phyloP scores from a whole-genome alignment of 257 asterid genomes.

The Fraxinus cuspidata region DNA sequence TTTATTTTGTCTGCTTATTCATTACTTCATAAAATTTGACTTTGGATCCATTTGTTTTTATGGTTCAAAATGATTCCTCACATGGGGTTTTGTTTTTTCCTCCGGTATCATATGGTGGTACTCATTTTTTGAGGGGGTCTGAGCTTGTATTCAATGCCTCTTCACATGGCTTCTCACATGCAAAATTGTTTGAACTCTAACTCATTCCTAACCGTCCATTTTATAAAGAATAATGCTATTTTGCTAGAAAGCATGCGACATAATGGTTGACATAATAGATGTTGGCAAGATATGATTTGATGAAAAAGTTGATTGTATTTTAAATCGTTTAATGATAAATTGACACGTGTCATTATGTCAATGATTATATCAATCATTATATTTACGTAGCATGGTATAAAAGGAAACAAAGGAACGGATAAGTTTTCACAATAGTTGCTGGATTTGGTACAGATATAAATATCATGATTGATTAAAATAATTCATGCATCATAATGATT shows the following conservation, averaged over 20 bases:
- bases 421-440: background rate
- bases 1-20: background rate
- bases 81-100: background rate
- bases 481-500: background rate
- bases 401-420: background rate
- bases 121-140: background rate
- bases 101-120: background rate
- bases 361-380: too few relatives aligned
- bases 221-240: too few relatives aligned
- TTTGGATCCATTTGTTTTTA: background rate
- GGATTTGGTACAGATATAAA: background rate
- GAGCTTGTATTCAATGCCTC: background rate
- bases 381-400: too few relatives aligned
- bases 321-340: too few relatives aligned
- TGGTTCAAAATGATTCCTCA: background rate
- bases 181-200: background rate
- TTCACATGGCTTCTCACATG: slow-evolving; percentile 2
- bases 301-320: too few relatives aligned
- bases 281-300: too few relatives aligned
- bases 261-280: too few relatives aligned
- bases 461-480: background rate
- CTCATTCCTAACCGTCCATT: background rate
- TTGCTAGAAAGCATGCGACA: too few relatives aligned
- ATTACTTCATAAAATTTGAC: background rate
- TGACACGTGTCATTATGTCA: too few relatives aligned